These are phyloP conservation scores for Pseudogymnoascus sp. DNA, from an alignment of 2,329 filamentous ascomycete genomes.

Conservation along the genomic window DNA sequence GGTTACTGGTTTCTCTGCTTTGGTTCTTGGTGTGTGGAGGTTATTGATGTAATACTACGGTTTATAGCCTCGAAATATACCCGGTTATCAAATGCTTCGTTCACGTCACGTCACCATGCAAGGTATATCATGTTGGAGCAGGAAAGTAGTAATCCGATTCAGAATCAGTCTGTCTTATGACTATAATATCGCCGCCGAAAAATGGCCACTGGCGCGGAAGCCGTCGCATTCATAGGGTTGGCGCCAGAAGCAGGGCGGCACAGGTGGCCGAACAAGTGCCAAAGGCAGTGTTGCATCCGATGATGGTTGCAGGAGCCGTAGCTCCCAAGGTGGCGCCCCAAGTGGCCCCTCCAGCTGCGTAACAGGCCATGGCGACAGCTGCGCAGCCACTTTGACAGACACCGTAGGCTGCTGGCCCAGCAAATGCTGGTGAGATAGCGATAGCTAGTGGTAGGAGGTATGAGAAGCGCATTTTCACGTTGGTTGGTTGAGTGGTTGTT, in stretches of 20 bases:
- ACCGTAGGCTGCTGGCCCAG: slow-evolving; percentile 35
- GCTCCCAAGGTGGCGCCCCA: slow-evolving; percentile 35
- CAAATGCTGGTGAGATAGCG: slow-evolving; percentile 14
- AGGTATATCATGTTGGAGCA: neutral
- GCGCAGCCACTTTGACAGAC: slow-evolving; percentile 43
- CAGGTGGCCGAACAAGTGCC: slow-evolving; percentile 41
- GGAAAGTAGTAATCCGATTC: neutral
- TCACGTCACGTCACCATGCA: neutral
- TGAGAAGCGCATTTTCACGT: slow-evolving; percentile 8
- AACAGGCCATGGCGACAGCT: slow-evolving; percentile 39
- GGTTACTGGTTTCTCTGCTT: slow-evolving; percentile 51
- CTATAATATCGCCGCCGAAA: neutral
- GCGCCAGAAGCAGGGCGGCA: slow-evolving; percentile 28
- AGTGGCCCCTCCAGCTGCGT: slow-evolving; percentile 36
- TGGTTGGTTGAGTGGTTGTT: neutral
- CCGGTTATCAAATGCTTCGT: neutral
- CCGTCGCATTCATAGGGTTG: slow-evolving; percentile 20
- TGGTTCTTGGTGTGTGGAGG: slow-evolving; percentile 63
- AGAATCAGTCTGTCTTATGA: neutral
- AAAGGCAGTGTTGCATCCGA: slow-evolving; percentile 39
- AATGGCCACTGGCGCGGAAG: neutral
- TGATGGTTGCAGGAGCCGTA: slow-evolving; percentile 34
- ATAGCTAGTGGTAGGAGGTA: neutral
- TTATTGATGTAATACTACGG: slow-evolving; percentile 60
- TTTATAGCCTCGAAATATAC: slow-evolving; percentile 31